Conservation (phyloP, 1,284 basidiomycete genomes). For the Neolentinus lepideus region DNA sequence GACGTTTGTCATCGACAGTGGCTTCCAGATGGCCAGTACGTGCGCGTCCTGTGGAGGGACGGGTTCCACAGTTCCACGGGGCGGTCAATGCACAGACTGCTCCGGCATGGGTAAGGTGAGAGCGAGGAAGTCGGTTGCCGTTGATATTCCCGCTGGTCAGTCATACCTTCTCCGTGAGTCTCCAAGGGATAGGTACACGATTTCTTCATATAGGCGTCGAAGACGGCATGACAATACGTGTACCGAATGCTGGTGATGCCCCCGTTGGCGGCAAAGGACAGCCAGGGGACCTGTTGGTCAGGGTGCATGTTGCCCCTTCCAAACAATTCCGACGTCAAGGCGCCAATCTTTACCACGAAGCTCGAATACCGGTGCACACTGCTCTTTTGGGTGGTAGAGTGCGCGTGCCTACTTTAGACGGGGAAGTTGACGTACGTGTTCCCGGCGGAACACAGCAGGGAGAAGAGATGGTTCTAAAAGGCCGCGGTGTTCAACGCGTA, state of each 20-base stretch:
- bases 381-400: conserved; percentile 91
- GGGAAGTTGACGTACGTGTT: conserved; percentile 92
- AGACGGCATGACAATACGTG: conserved; percentile 91
- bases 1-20: conserved; percentile 89
- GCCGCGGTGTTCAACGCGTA: conserved; percentile 76
- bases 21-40: conserved; percentile 97
- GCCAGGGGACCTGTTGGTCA: conserved; percentile 83
- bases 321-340: conserved; percentile 91
- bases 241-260: conserved; percentile 83
- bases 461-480: conserved; percentile 93
- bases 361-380: conserved; percentile 86
- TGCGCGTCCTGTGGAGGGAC: conserved; percentile 84
- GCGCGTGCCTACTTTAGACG: conserved; percentile 92
- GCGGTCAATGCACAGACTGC: conserved; percentile 77
- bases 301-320: conserved; percentile 80
- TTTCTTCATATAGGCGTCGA: conserved; percentile 65
- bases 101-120: conserved; percentile 87
- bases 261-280: conserved; percentile 74
- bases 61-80: conserved; percentile 76
- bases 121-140: conserved; percentile 70
- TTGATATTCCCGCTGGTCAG: conserved; percentile 84
- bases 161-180: conserved; percentile 9
- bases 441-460: conserved; percentile 94
- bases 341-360: conserved; percentile 86
- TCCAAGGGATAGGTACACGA: conserved; percentile 6